These are phyloP conservation scores for Rhodotorula sp. DNA, from an alignment of 1,284 basidiomycete species.

Conservation along the genomic window DNA sequence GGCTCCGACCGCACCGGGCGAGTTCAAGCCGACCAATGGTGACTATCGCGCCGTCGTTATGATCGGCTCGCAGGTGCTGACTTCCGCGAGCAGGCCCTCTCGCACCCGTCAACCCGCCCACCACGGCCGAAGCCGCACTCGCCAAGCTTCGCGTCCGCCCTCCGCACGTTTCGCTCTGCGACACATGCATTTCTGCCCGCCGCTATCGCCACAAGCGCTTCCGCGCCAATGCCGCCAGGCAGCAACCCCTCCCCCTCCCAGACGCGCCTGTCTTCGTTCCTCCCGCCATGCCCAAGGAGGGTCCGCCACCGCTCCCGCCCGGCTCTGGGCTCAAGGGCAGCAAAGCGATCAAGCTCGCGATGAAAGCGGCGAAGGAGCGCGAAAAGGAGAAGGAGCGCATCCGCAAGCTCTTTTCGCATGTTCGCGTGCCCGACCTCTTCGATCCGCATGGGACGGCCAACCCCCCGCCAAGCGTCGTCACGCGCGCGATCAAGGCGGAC, in stretches of 20 bases:
- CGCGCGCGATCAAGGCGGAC: constrained; percentile 20
- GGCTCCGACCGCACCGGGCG: neutral
- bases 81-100: constrained; percentile 12
- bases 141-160: constrained; percentile 38
- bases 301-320: constrained; percentile 36
- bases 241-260: constrained; percentile 29
- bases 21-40: constrained; percentile 16
- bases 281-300: constrained; percentile 25
- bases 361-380: constrained; percentile 38
- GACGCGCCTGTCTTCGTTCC: constrained; percentile 21
- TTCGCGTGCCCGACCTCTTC: constrained; percentile 23
- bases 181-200: constrained; percentile 17
- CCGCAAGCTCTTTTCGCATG: constrained; percentile 20
- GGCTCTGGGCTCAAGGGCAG: constrained; percentile 40
- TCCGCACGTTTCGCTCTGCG: constrained; percentile 35
- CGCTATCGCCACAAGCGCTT: constrained; percentile 14
- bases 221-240: constrained; percentile 10
- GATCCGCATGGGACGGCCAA: constrained; percentile 27
- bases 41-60: neutral
- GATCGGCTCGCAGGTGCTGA: neutral
- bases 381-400: constrained; percentile 40
- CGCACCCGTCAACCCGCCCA: constrained; percentile 37
- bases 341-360: constrained; percentile 42
- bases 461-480: constrained; percentile 10
- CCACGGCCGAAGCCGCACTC: constrained; percentile 40